A percentile compares a stretch with the other conserved stretches of the same genome.
These are phyloP conservation scores for Cystobasidiaceae sp. DNA, from an alignment of 1,284 basidiomycete genomes.

Conservation along the genomic window DNA sequence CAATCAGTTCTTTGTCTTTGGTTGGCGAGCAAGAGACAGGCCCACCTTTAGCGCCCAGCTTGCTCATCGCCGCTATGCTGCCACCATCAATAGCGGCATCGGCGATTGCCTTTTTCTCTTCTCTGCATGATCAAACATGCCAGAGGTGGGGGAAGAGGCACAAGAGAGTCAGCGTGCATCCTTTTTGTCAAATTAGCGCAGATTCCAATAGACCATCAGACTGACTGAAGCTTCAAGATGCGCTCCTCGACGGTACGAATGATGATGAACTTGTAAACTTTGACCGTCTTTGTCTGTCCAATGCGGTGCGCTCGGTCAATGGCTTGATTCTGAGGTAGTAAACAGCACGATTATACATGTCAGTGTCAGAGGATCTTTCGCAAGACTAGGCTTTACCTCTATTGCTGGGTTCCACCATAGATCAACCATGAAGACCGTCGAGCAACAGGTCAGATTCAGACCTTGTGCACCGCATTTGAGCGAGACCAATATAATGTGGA, in stretches of 20 bases:
- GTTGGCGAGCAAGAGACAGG: too few relatives aligned
- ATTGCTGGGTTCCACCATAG: constrained; percentile 8
- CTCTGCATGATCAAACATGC: neutral
- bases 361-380: constrained; percentile 63
- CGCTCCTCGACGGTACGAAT: constrained; percentile 84
- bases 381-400: neutral
- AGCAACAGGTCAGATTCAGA: constrained; percentile 84
- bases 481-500: constrained; percentile 79
- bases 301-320: constrained; percentile 75
- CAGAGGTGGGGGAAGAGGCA: too few relatives aligned
- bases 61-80: neutral
- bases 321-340: constrained; percentile 63
- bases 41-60: constrained; percentile 6
- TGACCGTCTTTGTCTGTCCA: constrained; percentile 78
- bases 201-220: neutral
- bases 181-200: neutral
- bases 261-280: constrained; percentile 90
- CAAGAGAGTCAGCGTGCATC: neutral
- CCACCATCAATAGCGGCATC: constrained; percentile 27
- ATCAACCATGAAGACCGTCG: constrained; percentile 39
- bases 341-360: constrained; percentile 42
- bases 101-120: constrained; percentile 26
- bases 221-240: constrained; percentile 24
- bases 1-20: neutral
- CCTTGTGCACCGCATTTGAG: constrained; percentile 67